Percentiles rank a stretch among this genome's conserved stretches.
Conservation (phyloP, 129 eudicot species). For the Tagetes erecta region DNA sequence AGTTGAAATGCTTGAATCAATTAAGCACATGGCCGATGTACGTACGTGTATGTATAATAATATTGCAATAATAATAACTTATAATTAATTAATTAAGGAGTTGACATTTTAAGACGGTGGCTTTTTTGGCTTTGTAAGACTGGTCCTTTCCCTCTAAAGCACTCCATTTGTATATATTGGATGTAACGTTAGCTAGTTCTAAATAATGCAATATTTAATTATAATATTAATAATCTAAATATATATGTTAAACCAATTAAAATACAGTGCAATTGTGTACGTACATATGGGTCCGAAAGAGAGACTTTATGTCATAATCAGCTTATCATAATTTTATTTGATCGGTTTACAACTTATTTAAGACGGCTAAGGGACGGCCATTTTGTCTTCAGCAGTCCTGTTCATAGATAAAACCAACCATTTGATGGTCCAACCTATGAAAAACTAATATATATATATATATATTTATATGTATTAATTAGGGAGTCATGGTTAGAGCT, state of each 20-base stretch:
- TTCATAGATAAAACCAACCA: slow-evolving; percentile 18
- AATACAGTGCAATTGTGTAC: not conserved
- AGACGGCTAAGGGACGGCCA: slow-evolving; percentile 24
- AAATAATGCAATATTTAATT: not conserved
- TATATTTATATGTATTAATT: no score
- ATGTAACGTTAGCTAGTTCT: not conserved
- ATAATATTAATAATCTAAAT: no score
- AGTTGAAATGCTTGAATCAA: slow-evolving; percentile 2
- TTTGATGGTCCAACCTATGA: slow-evolving; percentile 26
- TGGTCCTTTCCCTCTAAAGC: slow-evolving; percentile 5
- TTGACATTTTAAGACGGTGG: slow-evolving; percentile 16
- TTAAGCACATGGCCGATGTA: slow-evolving; percentile 23
- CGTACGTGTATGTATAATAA: not conserved
- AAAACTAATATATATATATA: not conserved
- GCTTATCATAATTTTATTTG: not conserved
- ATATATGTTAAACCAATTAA: not conserved
- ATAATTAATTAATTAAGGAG: not conserved
- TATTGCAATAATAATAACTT: not conserved
- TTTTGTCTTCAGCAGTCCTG: slow-evolving; percentile 11
- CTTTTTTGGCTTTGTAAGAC: slow-evolving; percentile 19
- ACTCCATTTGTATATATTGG: slow-evolving; percentile 12
- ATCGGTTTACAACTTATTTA: not conserved
- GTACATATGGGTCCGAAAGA: not conserved
- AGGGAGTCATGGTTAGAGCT: no score
- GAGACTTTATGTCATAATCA: not conserved